Percentiles rank a stretch among this genome's conserved stretches.
phyloP scores from a whole-genome alignment of 371 early-diverging fungal genomes.

The Basidiobolus meristosporus region DNA sequence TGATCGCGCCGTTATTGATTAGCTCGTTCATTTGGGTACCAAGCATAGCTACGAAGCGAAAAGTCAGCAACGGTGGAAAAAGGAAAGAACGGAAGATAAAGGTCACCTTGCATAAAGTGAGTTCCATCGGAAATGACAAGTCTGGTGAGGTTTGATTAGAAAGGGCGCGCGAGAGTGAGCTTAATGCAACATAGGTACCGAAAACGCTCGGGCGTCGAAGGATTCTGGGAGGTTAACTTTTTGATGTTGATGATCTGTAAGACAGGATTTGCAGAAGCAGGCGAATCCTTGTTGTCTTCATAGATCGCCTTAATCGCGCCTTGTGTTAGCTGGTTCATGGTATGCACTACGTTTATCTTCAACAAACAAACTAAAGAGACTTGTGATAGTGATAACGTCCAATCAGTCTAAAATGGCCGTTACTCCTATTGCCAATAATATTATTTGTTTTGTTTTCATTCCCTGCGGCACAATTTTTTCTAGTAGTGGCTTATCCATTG shows the following conservation, averaged over 20 bases:
- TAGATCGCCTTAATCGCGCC: background rate
- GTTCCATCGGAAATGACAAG: slow-evolving; percentile 48
- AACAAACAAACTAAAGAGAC: too few relatives aligned
- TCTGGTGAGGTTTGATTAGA: slow-evolving; percentile 9
- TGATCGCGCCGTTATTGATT: slow-evolving; percentile 20
- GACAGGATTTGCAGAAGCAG: background rate
- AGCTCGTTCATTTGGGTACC: slow-evolving; percentile 23
- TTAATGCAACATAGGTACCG: background rate
- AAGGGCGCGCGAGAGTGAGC: too few relatives aligned
- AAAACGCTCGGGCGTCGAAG: background rate
- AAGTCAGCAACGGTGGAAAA: background rate
- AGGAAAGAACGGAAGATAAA: background rate
- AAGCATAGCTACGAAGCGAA: slow-evolving; percentile 29
- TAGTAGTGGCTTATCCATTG: too few relatives aligned
- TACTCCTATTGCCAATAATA: too few relatives aligned
- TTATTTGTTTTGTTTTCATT: too few relatives aligned
- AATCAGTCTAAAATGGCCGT: too few relatives aligned
- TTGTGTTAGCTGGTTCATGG: background rate
- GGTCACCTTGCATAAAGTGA: slow-evolving; percentile 38
- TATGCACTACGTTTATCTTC: background rate
- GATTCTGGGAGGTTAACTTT: background rate
- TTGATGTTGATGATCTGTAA: background rate
- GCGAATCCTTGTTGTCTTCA: background rate
- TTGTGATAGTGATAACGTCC: too few relatives aligned
- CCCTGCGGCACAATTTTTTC: too few relatives aligned